These are phyloP conservation scores for Trichophyton benhamiae DNA, from an alignment of 2,329 filamentous ascomycete species.

Conservation along the genomic window DNA sequence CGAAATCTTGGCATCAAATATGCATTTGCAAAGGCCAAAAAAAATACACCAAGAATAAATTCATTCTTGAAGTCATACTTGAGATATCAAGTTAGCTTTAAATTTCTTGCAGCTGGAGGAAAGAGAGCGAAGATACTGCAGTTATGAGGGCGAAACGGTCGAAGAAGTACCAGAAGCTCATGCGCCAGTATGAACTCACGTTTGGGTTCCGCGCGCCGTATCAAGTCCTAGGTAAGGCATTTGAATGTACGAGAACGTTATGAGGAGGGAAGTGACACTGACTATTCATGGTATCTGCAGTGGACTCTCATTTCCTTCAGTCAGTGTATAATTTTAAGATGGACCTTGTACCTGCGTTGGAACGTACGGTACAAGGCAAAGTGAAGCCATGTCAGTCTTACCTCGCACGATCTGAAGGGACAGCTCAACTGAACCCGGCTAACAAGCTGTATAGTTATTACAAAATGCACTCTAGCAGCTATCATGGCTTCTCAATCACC, in stretches of 20 bases:
- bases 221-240: constrained; percentile 60
- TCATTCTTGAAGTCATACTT: too few species aligned
- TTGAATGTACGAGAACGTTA: not conserved
- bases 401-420: not conserved
- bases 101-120: not conserved
- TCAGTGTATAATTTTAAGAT: constrained; percentile 79
- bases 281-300: constrained; percentile 25
- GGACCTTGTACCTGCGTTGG: constrained; percentile 64
- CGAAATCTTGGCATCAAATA: not conserved
- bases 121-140: constrained; percentile 16
- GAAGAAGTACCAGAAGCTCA: constrained; percentile 77
- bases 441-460: constrained; percentile 49
- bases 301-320: constrained; percentile 74
- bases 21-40: not conserved
- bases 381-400: constrained; percentile 60
- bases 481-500: constrained; percentile 21
- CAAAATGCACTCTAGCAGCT: constrained; percentile 47
- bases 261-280: constrained; percentile 5
- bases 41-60: not conserved
- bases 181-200: constrained; percentile 76
- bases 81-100: not conserved
- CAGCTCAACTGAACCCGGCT: not conserved
- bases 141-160: constrained; percentile 56
- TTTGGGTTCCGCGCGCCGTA: constrained; percentile 92
- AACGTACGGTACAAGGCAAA: constrained; percentile 74